A percentile compares a stretch with the other conserved stretches of the same genome.
These are phyloP conservation scores for Trichophyton verrucosum DNA, from an alignment of 2,329 filamentous ascomycete genomes.

Conservation along the genomic window DNA sequence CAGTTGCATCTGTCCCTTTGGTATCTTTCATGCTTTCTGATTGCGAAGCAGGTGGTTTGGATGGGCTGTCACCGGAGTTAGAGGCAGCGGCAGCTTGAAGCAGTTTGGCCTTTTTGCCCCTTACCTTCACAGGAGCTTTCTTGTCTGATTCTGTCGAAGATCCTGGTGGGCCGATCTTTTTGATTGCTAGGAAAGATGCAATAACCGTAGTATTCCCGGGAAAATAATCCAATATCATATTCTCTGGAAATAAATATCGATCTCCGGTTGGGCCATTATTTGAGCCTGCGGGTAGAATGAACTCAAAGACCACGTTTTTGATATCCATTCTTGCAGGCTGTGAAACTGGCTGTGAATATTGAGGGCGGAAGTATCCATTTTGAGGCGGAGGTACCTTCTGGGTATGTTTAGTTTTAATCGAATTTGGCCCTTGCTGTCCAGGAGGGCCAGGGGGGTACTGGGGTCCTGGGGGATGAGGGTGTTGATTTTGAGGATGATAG, in stretches of 20 bases:
- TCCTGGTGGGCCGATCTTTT: conserved; percentile 26
- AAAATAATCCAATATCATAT: conserved; percentile 38
- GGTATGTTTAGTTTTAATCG: conserved; percentile 27
- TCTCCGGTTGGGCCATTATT: conserved; percentile 34
- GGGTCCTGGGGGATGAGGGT: conserved; percentile 4
- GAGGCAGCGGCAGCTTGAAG: conserved; percentile 15
- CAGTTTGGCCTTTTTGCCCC: conserved; percentile 27
- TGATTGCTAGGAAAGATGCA: conserved; percentile 36
- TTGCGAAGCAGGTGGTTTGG: conserved; percentile 3
- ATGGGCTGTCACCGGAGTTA: conserved; percentile 11
- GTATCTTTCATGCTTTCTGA: neutral
- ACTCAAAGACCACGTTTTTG: conserved; percentile 39
- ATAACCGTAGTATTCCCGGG: conserved; percentile 35
- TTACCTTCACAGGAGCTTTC: conserved; percentile 20
- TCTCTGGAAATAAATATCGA: conserved; percentile 38
- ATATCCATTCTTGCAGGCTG: conserved; percentile 29
- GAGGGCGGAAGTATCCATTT: conserved; percentile 21
- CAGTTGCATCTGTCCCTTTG: conserved; percentile 10
- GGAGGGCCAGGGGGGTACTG: conserved; percentile 15
- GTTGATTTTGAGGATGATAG: conserved; percentile 17
- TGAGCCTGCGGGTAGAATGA: conserved; percentile 32
- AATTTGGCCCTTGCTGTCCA: conserved; percentile 10
- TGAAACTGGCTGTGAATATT: conserved; percentile 19
- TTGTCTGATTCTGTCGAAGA: conserved; percentile 18
- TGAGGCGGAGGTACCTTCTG: conserved; percentile 22